These are phyloP conservation scores for Aspergillus ostianus DNA, from an alignment of 495 filamentous ascomycete genomes.

Conservation along the genomic window DNA sequence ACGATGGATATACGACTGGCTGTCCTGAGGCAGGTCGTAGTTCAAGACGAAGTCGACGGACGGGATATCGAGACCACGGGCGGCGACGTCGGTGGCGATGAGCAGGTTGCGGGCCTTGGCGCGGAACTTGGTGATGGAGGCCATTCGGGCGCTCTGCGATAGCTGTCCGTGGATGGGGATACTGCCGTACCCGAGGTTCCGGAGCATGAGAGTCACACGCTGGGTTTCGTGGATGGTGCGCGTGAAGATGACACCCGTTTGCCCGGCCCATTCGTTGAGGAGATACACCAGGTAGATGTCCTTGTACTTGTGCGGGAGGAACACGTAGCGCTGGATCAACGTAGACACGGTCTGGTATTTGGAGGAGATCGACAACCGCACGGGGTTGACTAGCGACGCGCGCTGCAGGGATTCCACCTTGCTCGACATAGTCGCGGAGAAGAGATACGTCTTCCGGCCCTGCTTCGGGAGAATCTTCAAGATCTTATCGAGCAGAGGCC, in stretches of 20 bases:
- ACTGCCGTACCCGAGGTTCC: constrained; percentile 75
- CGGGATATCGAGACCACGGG: constrained; percentile 92
- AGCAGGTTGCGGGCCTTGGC: constrained; percentile 74
- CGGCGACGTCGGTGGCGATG: constrained; percentile 94
- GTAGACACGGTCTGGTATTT: constrained; percentile 90
- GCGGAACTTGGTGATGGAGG: constrained; percentile 84
- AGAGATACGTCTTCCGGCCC: constrained; percentile 71
- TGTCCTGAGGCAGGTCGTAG: constrained; percentile 76
- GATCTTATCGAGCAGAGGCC: constrained; percentile 87
- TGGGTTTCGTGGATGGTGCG: constrained; percentile 92
- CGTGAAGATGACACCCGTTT: constrained; percentile 84
- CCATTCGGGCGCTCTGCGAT: constrained; percentile 78
- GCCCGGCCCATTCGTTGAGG: constrained; percentile 79
- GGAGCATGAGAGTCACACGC: constrained; percentile 75
- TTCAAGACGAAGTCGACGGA: constrained; percentile 88
- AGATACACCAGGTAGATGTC: constrained; percentile 86
- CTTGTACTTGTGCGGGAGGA: constrained; percentile 87
- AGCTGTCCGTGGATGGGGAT: constrained; percentile 92
- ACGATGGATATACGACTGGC: constrained; percentile 92
- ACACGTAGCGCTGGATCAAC: constrained; percentile 75
- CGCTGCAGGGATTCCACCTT: constrained; percentile 92
- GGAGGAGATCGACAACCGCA: constrained; percentile 71
- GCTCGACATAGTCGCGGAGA: constrained; percentile 88
- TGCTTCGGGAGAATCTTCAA: constrained; percentile 67
- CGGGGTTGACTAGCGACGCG: constrained; percentile 77